A percentile compares a stretch with the other conserved stretches of the same genome.
Conservation (phyloP, 208 protist species). For the Crithidia acanthocephali region DNA sequence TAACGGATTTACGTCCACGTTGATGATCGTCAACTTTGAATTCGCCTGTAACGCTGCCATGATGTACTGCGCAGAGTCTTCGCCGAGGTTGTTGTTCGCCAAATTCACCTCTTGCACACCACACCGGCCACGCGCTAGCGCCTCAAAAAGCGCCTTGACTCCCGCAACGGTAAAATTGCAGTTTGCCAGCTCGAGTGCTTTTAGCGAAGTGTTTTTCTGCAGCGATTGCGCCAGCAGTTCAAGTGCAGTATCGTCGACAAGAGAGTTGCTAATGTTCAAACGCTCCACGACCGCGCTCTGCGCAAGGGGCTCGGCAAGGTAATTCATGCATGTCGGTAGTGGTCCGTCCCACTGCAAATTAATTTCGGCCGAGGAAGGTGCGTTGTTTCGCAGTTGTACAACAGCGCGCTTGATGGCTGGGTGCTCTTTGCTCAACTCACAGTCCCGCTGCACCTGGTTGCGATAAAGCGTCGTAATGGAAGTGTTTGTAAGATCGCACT, state of each 20-base stretch:
- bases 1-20: conserved; percentile 78
- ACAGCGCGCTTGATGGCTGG: conserved; percentile 66
- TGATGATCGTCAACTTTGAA: conserved; percentile 62
- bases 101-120: conserved; percentile 79
- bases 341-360: conserved; percentile 84
- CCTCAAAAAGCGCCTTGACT: conserved; percentile 56
- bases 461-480: conserved; percentile 54
- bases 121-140: conserved; percentile 48
- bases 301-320: conserved; percentile 65
- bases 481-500: conserved; percentile 58
- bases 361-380: conserved; percentile 48
- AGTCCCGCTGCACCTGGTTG: conserved; percentile 56
- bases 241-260: conserved; percentile 67
- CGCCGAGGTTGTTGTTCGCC: conserved; percentile 81
- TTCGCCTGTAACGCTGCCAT: conserved; percentile 66
- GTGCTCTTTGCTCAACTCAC: conserved; percentile 81
- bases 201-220: conserved; percentile 65
- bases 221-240: conserved; percentile 64
- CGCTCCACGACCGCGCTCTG: conserved; percentile 54
- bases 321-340: conserved; percentile 57
- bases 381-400: conserved; percentile 53
- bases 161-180: conserved; percentile 82
- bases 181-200: conserved; percentile 80
- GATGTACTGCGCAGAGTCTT: conserved; percentile 59
- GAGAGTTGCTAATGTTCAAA: conserved; percentile 84